Evolutionary conservation across 495 filamentous ascomycete species (phyloP).

Genomic region (Hyaloscypha variabilis): DNA sequence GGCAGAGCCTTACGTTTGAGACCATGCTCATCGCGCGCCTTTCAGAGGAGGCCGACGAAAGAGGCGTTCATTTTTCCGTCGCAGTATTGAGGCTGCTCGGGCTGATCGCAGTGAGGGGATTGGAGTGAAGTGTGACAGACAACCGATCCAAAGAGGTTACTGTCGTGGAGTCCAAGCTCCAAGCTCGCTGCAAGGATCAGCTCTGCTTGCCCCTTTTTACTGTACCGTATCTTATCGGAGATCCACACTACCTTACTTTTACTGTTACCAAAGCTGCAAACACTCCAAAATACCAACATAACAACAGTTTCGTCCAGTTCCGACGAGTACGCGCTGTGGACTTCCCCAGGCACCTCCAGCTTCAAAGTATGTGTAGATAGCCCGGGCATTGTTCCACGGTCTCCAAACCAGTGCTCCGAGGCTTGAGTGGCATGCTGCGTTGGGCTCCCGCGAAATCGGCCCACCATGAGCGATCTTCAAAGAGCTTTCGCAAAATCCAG

Average conservation of each 20-base stretch:
- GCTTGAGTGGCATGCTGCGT: not conserved
- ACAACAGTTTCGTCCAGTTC: not conserved
- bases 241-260: not conserved
- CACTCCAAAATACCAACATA: not conserved
- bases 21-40: too few species aligned
- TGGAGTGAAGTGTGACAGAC: too few species aligned
- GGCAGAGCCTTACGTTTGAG: too few species aligned
- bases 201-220: not conserved
- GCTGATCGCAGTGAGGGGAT: too few species aligned
- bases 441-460: not conserved
- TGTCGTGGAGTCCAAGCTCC: not conserved
- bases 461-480: slow-evolving; percentile 83
- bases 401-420: not conserved
- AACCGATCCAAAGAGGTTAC: not conserved
- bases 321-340: not conserved
- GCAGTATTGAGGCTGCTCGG: too few species aligned
- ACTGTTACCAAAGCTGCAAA: too few species aligned
- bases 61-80: too few species aligned
- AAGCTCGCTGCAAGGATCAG: slow-evolving; percentile 8
- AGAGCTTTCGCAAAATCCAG: slow-evolving; percentile 82
- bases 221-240: slow-evolving; percentile 3
- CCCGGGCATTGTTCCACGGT: not conserved
- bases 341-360: not conserved
- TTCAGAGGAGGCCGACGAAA: too few species aligned
- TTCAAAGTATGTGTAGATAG: not conserved